Base-by-base conservation (phyloP, 176 grass and related monocot genomes). In the Phyllostachys edulis region DNA sequence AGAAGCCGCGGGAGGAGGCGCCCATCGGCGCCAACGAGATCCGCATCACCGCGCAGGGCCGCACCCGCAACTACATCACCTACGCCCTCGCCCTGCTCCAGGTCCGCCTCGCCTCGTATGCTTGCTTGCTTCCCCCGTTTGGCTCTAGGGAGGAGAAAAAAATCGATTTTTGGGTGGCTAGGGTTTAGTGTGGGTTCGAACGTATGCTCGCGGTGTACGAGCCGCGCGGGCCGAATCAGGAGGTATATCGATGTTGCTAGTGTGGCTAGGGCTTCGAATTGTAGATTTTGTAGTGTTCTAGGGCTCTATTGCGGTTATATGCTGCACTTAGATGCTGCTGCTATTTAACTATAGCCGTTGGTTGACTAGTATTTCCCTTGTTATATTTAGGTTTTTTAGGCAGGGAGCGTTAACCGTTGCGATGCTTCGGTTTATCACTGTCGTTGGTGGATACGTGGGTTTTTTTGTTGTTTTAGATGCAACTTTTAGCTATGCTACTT, bases 11-110 rank as follows among this genome's bases (percentile, higher is more conserved):
- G 76, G 84, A 81, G 88, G 85, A 90, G 85, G 47, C 71, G 50
- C 20, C 88, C 38, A 87, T 93, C 52, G 88, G 85, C 20, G 77
- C 85, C 80, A 90, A 93, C 72, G 91, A 93, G 85, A 93, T 93
- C 64, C 86, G 91, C 80, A 90, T 93, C 85, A 93, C 88, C 41
- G 76, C 91, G 77, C 88, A 93, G 81, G 91, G 91, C 2, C 85
- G 91, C 38, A 84, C 85, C 10, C 86, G 91, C 73, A 93, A 85
- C 85, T 88, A 90, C 91, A 93, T 93, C 79, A 85, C 82, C 85
- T 93, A 93, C 61, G 91, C 91, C 65, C 88, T 87, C 24, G 82
- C 66, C 42, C 69, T 93, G 85, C 88, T 93, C 60, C 81, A 93
- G 91, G 91, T 93, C 40, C 12, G 26, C 2, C 15, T 26, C 66